These are phyloP conservation scores for Suillus variegatus DNA, from an alignment of 768 basidiomycete genomes.

Conservation along the genomic window DNA sequence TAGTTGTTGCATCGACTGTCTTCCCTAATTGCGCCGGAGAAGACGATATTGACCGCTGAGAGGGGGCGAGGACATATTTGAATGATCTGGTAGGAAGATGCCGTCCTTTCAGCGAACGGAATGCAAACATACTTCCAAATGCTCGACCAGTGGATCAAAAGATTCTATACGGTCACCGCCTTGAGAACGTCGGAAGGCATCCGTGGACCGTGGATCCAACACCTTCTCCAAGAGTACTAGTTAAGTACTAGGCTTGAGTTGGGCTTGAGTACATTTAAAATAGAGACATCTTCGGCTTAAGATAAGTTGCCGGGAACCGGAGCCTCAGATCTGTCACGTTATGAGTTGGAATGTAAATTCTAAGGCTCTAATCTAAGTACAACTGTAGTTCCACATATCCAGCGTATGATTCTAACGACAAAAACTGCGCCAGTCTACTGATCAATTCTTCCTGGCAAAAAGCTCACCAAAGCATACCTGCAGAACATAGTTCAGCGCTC, in stretches of 20 bases:
- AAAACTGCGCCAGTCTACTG: not conserved
- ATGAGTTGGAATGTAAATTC: not conserved
- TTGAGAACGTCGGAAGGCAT: not conserved
- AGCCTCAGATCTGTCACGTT: not conserved
- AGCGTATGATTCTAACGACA: not conserved
- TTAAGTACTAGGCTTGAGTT: constrained; percentile 26
- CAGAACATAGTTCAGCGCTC: constrained; percentile 9
- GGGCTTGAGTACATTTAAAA: not conserved
- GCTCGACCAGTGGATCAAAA: not conserved
- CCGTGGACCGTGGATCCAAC: constrained; percentile 38
- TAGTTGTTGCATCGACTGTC: not conserved
- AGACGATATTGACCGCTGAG: constrained; percentile 4
- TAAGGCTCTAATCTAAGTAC: not conserved
- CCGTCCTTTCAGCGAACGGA: not conserved
- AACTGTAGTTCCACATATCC: not conserved
- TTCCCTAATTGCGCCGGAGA: not conserved
- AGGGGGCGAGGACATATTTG: not conserved
- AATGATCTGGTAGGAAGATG: not conserved
- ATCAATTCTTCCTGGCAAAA: constrained; percentile 18
- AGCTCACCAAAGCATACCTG: constrained; percentile 35
- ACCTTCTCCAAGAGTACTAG: constrained; percentile 59
- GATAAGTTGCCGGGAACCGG: not conserved
- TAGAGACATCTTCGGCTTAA: not conserved
- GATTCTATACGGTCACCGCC: not conserved
- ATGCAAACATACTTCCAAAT: constrained; percentile 1